Conservation (phyloP, 495 filamentous ascomycete species). For the Hypoxylon fragiforme region DNA sequence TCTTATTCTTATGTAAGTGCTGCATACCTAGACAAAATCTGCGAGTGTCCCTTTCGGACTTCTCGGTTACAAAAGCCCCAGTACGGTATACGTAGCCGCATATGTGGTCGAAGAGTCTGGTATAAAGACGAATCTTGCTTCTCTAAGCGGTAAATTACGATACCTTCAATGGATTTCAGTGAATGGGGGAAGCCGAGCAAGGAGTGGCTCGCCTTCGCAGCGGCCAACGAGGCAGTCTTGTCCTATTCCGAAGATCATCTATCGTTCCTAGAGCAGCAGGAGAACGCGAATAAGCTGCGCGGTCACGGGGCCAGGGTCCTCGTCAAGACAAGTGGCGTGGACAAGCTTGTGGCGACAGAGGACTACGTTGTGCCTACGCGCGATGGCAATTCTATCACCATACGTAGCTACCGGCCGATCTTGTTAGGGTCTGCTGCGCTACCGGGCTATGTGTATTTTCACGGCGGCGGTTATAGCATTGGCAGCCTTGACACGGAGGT, state of each 20-base stretch:
- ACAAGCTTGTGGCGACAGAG: slow-evolving; percentile 36
- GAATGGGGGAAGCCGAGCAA: slow-evolving; percentile 24
- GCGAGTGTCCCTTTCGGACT: no score
- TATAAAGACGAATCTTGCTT: no score
- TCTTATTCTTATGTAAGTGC: no score
- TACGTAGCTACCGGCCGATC: slow-evolving; percentile 49
- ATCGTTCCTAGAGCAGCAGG: slow-evolving; percentile 14
- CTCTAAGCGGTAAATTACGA: not conserved
- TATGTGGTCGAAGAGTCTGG: no score
- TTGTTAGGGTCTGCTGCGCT: slow-evolving; percentile 27
- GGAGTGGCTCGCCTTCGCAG: slow-evolving; percentile 29
- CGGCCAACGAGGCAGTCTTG: slow-evolving; percentile 18
- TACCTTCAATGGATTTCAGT: slow-evolving; percentile 26
- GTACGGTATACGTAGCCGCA: no score
- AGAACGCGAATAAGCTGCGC: slow-evolving; percentile 14
- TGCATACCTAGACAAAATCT: no score
- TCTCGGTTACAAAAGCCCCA: no score
- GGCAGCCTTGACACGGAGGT: slow-evolving; percentile 53
- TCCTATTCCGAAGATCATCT: slow-evolving; percentile 7
- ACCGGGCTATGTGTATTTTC: slow-evolving; percentile 53
- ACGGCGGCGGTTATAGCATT: slow-evolving; percentile 56
- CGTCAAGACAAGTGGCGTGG: slow-evolving; percentile 11
- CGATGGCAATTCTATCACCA: slow-evolving; percentile 46
- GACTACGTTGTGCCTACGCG: slow-evolving; percentile 46
- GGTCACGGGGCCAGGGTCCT: slow-evolving; percentile 13